Evolutionary conservation across 306 rosid species (phyloP).

Genomic region (Albizia julibrissin): DNA sequence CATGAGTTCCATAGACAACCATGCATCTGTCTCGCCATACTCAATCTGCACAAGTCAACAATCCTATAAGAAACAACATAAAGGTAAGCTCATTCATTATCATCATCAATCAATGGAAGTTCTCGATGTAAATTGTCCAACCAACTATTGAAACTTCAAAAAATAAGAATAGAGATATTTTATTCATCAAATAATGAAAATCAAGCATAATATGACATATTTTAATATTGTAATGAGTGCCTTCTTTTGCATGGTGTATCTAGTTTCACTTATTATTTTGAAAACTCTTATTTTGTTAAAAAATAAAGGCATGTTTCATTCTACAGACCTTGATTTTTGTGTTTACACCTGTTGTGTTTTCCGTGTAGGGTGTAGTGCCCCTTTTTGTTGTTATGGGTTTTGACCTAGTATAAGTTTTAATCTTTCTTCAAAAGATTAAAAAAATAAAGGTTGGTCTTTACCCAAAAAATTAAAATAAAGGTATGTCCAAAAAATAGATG

Average conservation of each 20-base stretch:
- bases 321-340: not conserved
- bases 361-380: not conserved
- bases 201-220: not conserved
- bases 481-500: not conserved
- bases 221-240: not conserved
- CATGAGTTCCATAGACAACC: conserved; percentile 99
- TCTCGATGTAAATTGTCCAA: conserved; percentile 3
- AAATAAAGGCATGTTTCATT: not conserved
- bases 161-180: conserved; percentile 12
- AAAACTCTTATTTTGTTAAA: not conserved
- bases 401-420: not conserved
- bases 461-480: not conserved
- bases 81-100: conserved; percentile 9
- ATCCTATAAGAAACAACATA: conserved; percentile 34
- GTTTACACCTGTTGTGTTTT: not conserved
- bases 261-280: conserved; percentile 5
- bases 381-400: not conserved
- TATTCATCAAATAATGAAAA: conserved; percentile 10
- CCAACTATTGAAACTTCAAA: conserved; percentile 12
- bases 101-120: conserved; percentile 22
- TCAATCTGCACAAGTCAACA: conserved; percentile 68
- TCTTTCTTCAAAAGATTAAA: not conserved
- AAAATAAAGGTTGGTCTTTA: not conserved
- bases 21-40: conserved; percentile 95
- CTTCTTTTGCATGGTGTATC: conserved; percentile 20